Evolutionary conservation across 2,329 filamentous ascomycete genomes (phyloP).

Genomic region (Nemania serpens): DNA sequence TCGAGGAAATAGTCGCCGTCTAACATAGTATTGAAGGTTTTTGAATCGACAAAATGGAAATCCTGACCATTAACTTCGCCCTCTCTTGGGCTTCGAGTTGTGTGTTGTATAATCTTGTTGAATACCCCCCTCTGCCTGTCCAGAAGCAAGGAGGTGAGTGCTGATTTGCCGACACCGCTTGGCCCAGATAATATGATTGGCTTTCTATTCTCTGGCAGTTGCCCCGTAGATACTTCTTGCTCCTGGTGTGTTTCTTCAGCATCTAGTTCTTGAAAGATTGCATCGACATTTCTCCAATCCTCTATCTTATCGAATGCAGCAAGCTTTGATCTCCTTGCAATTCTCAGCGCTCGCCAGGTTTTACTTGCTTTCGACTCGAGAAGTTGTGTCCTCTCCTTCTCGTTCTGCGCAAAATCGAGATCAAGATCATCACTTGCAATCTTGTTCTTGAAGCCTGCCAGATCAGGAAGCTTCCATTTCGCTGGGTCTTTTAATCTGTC

Average conservation of each 20-base stretch:
- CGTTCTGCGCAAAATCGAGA: conserved; percentile 76
- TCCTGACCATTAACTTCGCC: conserved; percentile 57
- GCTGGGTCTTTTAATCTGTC: conserved; percentile 69
- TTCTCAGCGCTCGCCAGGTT: conserved; percentile 84
- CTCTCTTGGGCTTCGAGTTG: conserved; percentile 54
- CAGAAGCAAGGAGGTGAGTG: conserved; percentile 65
- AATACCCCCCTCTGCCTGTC: conserved; percentile 69
- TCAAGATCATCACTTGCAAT: conserved; percentile 85
- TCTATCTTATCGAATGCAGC: conserved; percentile 86
- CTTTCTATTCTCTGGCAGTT: conserved; percentile 51
- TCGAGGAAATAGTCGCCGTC: conserved; percentile 65
- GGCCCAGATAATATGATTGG: conserved; percentile 72
- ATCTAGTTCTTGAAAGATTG: conserved; percentile 56
- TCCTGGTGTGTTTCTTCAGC: conserved; percentile 44
- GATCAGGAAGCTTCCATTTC: conserved; percentile 70
- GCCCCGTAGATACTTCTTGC: conserved; percentile 35
- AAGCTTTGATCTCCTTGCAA: conserved; percentile 75
- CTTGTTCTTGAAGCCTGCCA: conserved; percentile 71
- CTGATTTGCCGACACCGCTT: conserved; percentile 64
- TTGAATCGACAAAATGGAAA: conserved; percentile 61
- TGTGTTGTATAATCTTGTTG: conserved; percentile 59
- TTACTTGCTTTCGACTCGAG: conserved; percentile 82
- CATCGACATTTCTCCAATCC: conserved; percentile 71
- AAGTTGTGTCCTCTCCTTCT: conserved; percentile 59
- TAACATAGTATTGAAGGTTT: conserved; percentile 61